Evolutionary conservation across 176 grass and related monocot species (phyloP), one percentile per base, ranked within the genome.

Genomic region (Avena eriantha): DNA sequence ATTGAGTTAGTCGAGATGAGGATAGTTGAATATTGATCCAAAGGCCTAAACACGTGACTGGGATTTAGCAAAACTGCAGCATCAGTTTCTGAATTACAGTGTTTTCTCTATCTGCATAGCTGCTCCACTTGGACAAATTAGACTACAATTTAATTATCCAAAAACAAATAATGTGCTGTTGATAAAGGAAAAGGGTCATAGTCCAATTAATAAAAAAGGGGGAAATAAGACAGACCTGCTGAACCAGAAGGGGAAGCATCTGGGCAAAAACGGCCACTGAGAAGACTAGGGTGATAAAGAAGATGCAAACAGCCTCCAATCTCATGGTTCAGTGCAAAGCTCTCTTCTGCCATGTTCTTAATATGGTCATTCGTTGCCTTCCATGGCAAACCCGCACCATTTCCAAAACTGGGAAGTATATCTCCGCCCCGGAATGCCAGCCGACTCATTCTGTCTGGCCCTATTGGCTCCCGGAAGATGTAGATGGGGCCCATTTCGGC

Each of bases 401-500:
- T 92, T 77, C 97, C 94, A 87, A 98, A 98, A 88, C 84, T 95
- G 53, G 97, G 92, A 64, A 96, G 79, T 59, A 80, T 71, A 86
- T 98, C 97, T 59, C 97, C 97, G 85, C 93, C 94, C 64, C 88
- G 83, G 11, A 61, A 88, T 60, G 97, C 90, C 83, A 98, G 66
- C 10, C 88, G 90, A 57, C 68, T 77, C 93, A 98, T 96, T 86
- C 89, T 96, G 4, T 96, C 92, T 64, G 86, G 88, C 59, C 97
- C 97, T 68, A 98, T 91, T 79, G 97, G 94, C 64, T 98, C 97
- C 82, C 95, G 95, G 78, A 98, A 98, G 59, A 98, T 98, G 86
- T 98, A 98, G 64, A 98, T 77, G 83, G 97, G 93, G 1, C 97
- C 97, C 97, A 98, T 94, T 90, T 98, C 97, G 66, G 97, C 97